phyloP scores from a whole-genome alignment of 176 grass and related monocot genomes.

The Chrysopogon serrulatus region DNA sequence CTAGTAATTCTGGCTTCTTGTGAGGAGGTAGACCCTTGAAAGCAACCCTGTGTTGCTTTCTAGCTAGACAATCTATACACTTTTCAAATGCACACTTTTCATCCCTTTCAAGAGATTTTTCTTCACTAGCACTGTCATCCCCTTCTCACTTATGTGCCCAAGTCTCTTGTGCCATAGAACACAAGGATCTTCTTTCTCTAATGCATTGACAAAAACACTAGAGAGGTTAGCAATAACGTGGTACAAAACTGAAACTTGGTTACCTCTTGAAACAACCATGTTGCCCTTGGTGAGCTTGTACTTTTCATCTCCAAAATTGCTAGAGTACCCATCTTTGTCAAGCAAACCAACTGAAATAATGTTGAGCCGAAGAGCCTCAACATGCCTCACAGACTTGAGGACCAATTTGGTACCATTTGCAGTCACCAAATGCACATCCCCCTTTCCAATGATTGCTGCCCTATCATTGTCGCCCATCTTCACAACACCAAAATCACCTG shows the following conservation, averaged over 20 bases:
- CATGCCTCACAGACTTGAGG: background rate
- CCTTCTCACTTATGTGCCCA: background rate
- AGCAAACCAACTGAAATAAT: background rate
- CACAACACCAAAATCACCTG: background rate
- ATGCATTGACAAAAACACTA: background rate
- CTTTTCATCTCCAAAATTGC: background rate
- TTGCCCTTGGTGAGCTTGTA: background rate
- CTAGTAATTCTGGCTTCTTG: background rate
- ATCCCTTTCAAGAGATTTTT: background rate
- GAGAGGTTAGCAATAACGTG: background rate
- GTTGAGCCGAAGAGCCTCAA: background rate
- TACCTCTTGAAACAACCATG: background rate
- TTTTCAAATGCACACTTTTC: background rate
- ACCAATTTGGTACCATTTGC: background rate
- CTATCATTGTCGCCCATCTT: constrained; percentile 7
- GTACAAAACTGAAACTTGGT: background rate
- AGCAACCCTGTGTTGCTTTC: background rate
- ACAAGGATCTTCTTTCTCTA: constrained; percentile 6
- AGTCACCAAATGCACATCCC: background rate
- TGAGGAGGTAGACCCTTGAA: background rate
- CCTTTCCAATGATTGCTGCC: background rate
- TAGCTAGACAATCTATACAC: background rate
- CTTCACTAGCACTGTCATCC: background rate
- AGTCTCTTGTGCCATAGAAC: background rate
- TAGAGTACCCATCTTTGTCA: background rate